phyloP scores from a whole-genome alignment of 1,284 basidiomycete genomes.

The Puccinia coronata region DNA sequence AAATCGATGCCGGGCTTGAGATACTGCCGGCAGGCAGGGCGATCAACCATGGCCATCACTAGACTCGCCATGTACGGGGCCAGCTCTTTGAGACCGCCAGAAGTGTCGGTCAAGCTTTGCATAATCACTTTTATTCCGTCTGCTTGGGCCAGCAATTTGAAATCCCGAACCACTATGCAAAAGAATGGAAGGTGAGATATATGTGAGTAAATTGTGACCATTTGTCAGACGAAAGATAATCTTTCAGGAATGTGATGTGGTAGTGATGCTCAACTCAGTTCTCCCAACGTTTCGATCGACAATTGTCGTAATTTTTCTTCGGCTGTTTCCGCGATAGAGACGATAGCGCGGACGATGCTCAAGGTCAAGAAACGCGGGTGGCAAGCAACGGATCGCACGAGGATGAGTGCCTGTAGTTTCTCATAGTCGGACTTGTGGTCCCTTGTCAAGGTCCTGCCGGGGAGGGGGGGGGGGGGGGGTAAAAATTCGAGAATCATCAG shows the following conservation, averaged over 20 bases:
- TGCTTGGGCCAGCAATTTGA: conserved; percentile 75
- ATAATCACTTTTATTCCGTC: conserved; percentile 86
- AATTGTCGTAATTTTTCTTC: conserved; percentile 86
- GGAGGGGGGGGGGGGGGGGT: no score
- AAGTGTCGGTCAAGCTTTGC: conserved; percentile 82
- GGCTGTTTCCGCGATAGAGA: conserved; percentile 86
- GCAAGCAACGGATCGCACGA: conserved; percentile 77
- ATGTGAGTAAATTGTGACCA: not conserved
- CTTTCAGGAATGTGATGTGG: not conserved
- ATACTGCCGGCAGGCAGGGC: conserved; percentile 76
- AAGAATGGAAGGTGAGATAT: not conserved
- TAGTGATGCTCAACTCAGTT: conserved; percentile 69
- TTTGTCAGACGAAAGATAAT: not conserved
- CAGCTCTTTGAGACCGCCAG: conserved; percentile 67
- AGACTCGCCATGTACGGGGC: conserved; percentile 78
- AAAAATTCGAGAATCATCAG: not conserved
- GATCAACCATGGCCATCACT: conserved; percentile 82
- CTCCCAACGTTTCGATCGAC: conserved; percentile 84
- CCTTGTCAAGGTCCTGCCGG: conserved; percentile 73
- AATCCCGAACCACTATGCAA: conserved; percentile 72
- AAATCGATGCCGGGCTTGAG: conserved; percentile 81
- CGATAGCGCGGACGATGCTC: conserved; percentile 77
- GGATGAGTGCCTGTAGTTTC: conserved; percentile 90
- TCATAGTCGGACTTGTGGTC: conserved; percentile 81
- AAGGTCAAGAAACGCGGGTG: conserved; percentile 60